A percentile compares a stretch with the other conserved stretches of the same genome.
Evolutionary conservation across 306 rosid species (phyloP).

Genomic region (Pyrus bretschneideri): DNA sequence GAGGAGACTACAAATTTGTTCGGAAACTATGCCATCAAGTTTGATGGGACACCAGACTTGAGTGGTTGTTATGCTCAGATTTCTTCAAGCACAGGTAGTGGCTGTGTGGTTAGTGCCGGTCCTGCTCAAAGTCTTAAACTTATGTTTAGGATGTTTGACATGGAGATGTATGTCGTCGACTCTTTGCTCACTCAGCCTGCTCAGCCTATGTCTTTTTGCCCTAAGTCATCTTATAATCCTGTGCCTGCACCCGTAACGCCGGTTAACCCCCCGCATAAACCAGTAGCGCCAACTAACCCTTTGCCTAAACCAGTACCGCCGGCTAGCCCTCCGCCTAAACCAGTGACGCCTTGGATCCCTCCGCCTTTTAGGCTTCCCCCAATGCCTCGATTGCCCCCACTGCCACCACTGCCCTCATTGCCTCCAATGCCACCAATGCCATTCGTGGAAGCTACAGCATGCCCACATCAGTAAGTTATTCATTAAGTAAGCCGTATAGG

Average conservation of each 20-base stretch:
- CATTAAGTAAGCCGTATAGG: not conserved
- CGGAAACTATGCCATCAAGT: constrained; percentile 55
- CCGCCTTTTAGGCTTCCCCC: constrained; percentile 42
- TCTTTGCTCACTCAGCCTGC: constrained; percentile 77
- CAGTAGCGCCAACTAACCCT: constrained; percentile 4
- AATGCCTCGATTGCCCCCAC: constrained; percentile 35
- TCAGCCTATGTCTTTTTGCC: constrained; percentile 66
- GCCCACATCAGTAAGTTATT: constrained; percentile 58
- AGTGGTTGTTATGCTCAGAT: constrained; percentile 51
- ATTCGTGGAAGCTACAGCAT: constrained; percentile 62
- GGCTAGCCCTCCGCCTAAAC: constrained; percentile 1
- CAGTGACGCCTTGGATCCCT: not conserved
- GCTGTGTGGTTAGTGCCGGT: constrained; percentile 51
- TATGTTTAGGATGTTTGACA: constrained; percentile 63
- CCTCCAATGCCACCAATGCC: constrained; percentile 42
- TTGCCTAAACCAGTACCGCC: constrained; percentile 5
- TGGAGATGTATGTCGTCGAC: constrained; percentile 66
- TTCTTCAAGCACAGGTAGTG: constrained; percentile 38
- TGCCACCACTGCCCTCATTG: constrained; percentile 30
- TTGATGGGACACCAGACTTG: constrained; percentile 74
- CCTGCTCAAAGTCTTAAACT: constrained; percentile 62
- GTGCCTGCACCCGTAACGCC: constrained; percentile 29
- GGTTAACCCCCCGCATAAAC: not conserved
- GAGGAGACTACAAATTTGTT: constrained; percentile 78
- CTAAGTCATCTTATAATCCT: constrained; percentile 32